phyloP scores from a whole-genome alignment of 371 early-diverging fungal genomes.

The Mucor velutinosus region DNA sequence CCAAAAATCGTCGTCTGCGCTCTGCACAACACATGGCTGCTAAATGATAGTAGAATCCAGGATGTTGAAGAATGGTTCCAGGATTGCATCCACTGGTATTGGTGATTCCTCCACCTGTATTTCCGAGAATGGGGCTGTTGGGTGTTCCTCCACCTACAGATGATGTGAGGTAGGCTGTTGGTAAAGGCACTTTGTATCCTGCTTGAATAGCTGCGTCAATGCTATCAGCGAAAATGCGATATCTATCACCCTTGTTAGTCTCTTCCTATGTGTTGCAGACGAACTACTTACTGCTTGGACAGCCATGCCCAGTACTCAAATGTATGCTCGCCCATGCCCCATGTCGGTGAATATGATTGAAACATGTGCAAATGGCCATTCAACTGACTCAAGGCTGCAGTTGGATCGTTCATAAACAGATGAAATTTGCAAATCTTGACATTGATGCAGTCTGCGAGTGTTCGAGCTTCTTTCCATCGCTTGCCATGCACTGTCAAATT shows the following conservation, averaged over 20 bases:
- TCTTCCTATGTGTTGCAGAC: background rate
- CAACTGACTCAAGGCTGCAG: constrained; percentile 68
- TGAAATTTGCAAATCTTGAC: constrained; percentile 79
- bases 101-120: background rate
- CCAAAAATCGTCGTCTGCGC: constrained; percentile 60
- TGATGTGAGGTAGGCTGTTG: constrained; percentile 41
- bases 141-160: constrained; percentile 14
- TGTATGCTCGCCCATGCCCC: constrained; percentile 66
- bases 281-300: constrained; percentile 64
- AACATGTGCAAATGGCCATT: constrained; percentile 72
- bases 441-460: constrained; percentile 72
- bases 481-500: constrained; percentile 50
- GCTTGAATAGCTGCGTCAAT: constrained; percentile 70
- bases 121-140: constrained; percentile 27
- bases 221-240: constrained; percentile 77
- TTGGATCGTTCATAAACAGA: constrained; percentile 66
- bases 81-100: constrained; percentile 52
- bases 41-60: constrained; percentile 84
- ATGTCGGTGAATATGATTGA: constrained; percentile 53
- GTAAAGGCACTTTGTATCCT: constrained; percentile 70
- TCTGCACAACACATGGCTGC: constrained; percentile 81
- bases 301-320: constrained; percentile 88
- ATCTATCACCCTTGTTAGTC: constrained; percentile 26
- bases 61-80: constrained; percentile 75
- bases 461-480: constrained; percentile 67